Percentiles rank a stretch among this genome's conserved stretches.
Conservation (phyloP, 2,329 filamentous ascomycete genomes). For the Cordyceps tenuipes region DNA sequence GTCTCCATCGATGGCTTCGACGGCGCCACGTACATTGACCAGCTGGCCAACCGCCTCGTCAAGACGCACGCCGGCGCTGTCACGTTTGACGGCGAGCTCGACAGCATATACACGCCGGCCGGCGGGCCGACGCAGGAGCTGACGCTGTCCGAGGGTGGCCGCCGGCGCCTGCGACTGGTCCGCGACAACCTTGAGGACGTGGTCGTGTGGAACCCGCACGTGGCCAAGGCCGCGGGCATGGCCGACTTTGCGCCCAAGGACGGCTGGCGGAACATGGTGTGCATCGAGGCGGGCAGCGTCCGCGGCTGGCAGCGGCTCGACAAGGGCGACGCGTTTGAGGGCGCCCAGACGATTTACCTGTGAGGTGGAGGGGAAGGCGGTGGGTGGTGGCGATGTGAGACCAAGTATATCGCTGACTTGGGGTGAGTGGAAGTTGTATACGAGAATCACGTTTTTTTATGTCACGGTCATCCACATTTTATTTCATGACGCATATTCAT, state of each 20-base stretch:
- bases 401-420: not conserved
- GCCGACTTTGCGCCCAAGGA: conserved; percentile 83
- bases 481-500: not conserved
- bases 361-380: not conserved
- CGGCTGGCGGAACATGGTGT: conserved; percentile 88
- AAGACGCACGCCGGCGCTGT: conserved; percentile 59
- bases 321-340: conserved; percentile 60
- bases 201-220: conserved; percentile 97
- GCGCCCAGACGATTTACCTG: conserved; percentile 47
- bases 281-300: conserved; percentile 84
- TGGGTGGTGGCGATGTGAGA: not conserved
- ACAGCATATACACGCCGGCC: conserved; percentile 75
- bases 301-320: conserved; percentile 77
- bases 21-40: conserved; percentile 72
- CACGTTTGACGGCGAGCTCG: conserved; percentile 68
- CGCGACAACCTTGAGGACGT: conserved; percentile 81
- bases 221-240: conserved; percentile 72
- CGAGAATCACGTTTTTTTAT: not conserved
- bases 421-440: not conserved
- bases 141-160: conserved; percentile 54
- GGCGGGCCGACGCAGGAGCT: conserved; percentile 51
- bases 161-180: conserved; percentile 61
- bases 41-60: conserved; percentile 58
- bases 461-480: not conserved
- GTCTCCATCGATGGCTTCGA: conserved; percentile 69